phyloP scores from a whole-genome alignment of 768 basidiomycete genomes.

The Lanmaoa pseudosensibilis region DNA sequence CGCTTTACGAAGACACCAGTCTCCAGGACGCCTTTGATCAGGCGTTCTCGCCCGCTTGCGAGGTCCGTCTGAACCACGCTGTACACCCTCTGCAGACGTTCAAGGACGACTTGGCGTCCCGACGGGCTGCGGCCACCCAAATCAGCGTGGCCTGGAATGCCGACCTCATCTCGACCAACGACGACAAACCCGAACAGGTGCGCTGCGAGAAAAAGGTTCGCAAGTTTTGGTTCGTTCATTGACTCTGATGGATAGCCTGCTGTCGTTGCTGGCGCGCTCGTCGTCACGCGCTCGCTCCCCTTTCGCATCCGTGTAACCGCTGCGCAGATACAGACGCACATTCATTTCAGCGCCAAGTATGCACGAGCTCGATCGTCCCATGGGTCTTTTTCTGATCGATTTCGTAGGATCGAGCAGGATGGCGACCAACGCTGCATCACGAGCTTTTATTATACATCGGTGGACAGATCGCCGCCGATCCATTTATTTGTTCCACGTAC shows the following conservation, averaged over 20 bases:
- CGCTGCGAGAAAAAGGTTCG: not conserved
- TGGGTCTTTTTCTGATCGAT: not conserved
- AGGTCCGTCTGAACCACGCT: slow-evolving; percentile 37
- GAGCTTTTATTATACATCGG: slow-evolving; percentile 37
- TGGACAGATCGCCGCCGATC: slow-evolving; percentile 35
- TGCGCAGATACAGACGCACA: slow-evolving; percentile 34
- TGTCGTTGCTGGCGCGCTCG: slow-evolving; percentile 41
- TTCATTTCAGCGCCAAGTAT: slow-evolving; percentile 44
- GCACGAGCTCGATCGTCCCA: not conserved
- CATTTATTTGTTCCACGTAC: slow-evolving; percentile 26
- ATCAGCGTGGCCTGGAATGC: slow-evolving; percentile 36
- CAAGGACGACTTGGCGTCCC: slow-evolving; percentile 25
- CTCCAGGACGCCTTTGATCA: slow-evolving; percentile 26
- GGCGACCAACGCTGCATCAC: slow-evolving; percentile 31
- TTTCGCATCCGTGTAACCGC: slow-evolving; percentile 41
- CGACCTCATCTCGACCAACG: slow-evolving; percentile 33
- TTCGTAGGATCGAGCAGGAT: slow-evolving; percentile 26
- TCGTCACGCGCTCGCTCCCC: slow-evolving; percentile 40
- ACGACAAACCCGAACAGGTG: slow-evolving; percentile 22
- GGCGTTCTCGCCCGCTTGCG: slow-evolving; percentile 34
- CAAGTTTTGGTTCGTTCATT: not conserved
- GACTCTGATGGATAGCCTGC: slow-evolving; percentile 24
- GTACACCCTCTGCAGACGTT: slow-evolving; percentile 25
- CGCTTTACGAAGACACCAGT: slow-evolving; percentile 25
- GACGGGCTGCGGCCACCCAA: slow-evolving; percentile 17